Evolutionary conservation across 148 eudicot genomes (phyloP).

Genomic region (Cornus florida): DNA sequence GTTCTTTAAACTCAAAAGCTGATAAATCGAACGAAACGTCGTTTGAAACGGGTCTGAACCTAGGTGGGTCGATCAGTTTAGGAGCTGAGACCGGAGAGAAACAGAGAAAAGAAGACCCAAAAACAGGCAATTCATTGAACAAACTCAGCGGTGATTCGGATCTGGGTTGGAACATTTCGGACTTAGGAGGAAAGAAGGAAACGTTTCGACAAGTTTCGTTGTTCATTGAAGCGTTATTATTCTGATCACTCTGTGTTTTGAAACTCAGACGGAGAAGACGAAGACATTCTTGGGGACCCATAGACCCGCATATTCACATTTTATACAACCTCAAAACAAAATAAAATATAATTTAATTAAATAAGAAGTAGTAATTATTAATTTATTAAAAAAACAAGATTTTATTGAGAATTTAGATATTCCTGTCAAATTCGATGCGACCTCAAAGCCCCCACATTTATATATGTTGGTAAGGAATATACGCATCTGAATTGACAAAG

Average conservation of each 20-base stretch:
- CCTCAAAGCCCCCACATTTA: constrained; percentile 24
- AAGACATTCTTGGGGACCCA: not conserved
- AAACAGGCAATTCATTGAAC: not conserved
- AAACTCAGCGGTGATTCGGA: too few species aligned
- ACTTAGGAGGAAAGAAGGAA: constrained; percentile 5
- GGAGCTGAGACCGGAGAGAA: not conserved
- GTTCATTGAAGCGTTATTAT: not conserved
- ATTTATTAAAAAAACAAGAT: not conserved
- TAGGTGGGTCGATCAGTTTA: not conserved
- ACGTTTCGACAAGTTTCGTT: not conserved
- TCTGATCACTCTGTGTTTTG: not conserved
- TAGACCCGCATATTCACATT: not conserved
- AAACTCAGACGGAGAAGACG: not conserved
- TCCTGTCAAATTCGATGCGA: constrained; percentile 33
- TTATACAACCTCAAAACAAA: not conserved
- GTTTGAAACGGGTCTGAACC: not conserved
- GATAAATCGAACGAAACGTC: not conserved
- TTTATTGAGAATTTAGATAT: constrained; percentile 26
- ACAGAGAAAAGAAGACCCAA: not conserved
- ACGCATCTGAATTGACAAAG: too few species aligned
- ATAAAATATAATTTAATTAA: not conserved
- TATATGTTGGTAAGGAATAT: too few species aligned
- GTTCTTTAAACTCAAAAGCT: not conserved
- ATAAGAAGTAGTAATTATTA: too few species aligned
- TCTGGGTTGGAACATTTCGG: not conserved